phyloP scores from a whole-genome alignment of 2,329 filamentous ascomycete genomes.

The Penicillium decumbens region DNA sequence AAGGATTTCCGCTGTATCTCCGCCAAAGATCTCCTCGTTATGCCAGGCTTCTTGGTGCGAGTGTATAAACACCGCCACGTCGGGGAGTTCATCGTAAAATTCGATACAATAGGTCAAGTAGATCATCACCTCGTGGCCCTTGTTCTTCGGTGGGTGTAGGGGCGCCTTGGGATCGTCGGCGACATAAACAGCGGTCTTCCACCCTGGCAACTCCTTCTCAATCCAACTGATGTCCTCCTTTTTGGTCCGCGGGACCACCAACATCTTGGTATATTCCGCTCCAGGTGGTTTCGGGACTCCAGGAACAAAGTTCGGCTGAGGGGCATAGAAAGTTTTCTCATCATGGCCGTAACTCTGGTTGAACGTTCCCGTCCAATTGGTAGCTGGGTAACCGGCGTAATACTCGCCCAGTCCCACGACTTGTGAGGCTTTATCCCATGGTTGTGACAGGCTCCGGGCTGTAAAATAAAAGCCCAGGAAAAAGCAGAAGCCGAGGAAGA shows the following conservation, averaged over 20 bases:
- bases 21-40: constrained; percentile 52
- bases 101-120: constrained; percentile 62
- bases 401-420: constrained; percentile 37
- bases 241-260: constrained; percentile 53
- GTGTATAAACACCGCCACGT: constrained; percentile 59
- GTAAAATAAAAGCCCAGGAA: constrained; percentile 29
- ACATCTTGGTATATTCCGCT: constrained; percentile 49
- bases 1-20: constrained; percentile 50
- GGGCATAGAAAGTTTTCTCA: constrained; percentile 25
- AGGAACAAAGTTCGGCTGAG: constrained; percentile 30
- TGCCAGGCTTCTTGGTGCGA: constrained; percentile 56
- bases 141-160: constrained; percentile 53
- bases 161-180: constrained; percentile 50
- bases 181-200: constrained; percentile 48
- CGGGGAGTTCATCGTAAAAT: constrained; percentile 55
- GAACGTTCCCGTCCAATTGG: constrained; percentile 8
- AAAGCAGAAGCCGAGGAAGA: constrained; percentile 33
- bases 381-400: constrained; percentile 9
- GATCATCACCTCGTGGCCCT: constrained; percentile 59
- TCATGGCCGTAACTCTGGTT: constrained; percentile 17
- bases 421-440: constrained; percentile 36
- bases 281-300: constrained; percentile 43
- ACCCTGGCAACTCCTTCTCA: constrained; percentile 47
- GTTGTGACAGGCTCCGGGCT: constrained; percentile 27
- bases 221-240: constrained; percentile 54